Evolutionary conservation across 202 grass and related monocot genomes (phyloP).

Genomic region (Panicum hallii): DNA sequence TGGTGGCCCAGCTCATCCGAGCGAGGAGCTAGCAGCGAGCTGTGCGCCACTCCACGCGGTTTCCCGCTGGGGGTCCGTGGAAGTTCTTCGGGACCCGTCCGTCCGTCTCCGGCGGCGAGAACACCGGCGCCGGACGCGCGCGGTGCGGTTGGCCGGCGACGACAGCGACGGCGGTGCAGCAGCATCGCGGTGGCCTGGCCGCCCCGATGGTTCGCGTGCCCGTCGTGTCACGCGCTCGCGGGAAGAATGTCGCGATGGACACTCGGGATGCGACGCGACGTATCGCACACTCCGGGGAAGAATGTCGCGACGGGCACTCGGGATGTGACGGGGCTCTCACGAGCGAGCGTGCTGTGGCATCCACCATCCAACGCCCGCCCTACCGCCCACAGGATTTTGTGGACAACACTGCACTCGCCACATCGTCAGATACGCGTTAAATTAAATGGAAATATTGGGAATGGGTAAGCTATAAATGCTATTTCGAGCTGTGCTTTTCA

Average conservation of each 20-base stretch:
- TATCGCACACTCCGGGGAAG: too few species aligned
- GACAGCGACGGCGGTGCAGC: neutral
- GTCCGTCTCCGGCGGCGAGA: neutral
- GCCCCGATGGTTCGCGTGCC: too few species aligned
- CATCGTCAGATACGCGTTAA: too few species aligned
- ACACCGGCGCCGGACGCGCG: constrained; percentile 2
- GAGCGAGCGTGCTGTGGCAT: too few species aligned
- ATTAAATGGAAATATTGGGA: too few species aligned
- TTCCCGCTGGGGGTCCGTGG: neutral
- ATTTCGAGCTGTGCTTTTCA: neutral
- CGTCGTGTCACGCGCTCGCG: neutral
- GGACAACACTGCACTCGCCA: too few species aligned
- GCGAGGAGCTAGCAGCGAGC: neutral
- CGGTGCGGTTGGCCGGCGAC: neutral
- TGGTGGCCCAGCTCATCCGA: neutral
- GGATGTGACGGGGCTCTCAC: neutral
- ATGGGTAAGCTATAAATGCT: too few species aligned
- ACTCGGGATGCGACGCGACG: neutral
- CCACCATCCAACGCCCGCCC: neutral
- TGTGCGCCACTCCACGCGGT: neutral
- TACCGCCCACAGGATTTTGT: too few species aligned
- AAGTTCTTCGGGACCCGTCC: too few species aligned
- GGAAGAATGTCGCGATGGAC: too few species aligned
- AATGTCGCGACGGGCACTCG: neutral
- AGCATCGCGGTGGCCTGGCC: too few species aligned